Conservation (phyloP, 2,329 filamentous ascomycete species). For the Blumeriella jaapii region DNA sequence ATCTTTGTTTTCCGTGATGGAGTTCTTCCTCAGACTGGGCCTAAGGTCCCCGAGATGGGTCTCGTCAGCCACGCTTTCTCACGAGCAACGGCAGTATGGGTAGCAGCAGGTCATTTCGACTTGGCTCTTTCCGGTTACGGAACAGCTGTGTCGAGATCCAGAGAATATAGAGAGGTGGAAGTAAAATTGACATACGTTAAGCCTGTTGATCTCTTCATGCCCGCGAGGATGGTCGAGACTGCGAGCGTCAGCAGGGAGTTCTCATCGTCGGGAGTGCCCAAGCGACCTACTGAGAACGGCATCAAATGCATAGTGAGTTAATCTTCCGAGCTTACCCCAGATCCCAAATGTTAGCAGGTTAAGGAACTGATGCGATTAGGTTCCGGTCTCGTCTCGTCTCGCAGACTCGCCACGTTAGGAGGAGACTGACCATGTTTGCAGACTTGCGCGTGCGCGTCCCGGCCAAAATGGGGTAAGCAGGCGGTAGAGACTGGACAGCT, state of each 20-base stretch:
- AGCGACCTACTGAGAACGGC: slow-evolving; percentile 68
- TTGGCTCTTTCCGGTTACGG: neutral
- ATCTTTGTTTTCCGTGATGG: slow-evolving; percentile 72
- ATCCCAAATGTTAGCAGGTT: slow-evolving; percentile 58
- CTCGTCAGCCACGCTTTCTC: slow-evolving; percentile 32
- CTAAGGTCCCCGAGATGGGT: slow-evolving; percentile 35
- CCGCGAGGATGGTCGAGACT: slow-evolving; percentile 94
- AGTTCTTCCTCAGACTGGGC: slow-evolving; percentile 79
- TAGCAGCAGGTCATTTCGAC: neutral
- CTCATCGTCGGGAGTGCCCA: slow-evolving; percentile 2
- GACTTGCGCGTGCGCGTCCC: neutral
- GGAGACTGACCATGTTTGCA: slow-evolving; percentile 30
- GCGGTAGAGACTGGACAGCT: too few relatives aligned
- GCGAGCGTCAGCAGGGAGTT: slow-evolving; percentile 15
- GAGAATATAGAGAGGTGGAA: neutral
- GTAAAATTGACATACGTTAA: slow-evolving; percentile 66
- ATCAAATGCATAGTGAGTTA: slow-evolving; percentile 94
- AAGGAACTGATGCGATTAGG: slow-evolving; percentile 42
- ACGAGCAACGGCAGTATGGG: neutral
- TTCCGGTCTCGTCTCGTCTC: slow-evolving; percentile 35
- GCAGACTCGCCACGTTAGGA: slow-evolving; percentile 11
- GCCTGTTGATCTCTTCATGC: slow-evolving; percentile 94
- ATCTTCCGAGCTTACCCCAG: slow-evolving; percentile 73
- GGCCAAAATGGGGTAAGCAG: too few relatives aligned
- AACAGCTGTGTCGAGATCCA: too few relatives aligned